phyloP scores from a whole-genome alignment of 768 basidiomycete genomes.

The Scleroderma bovista region DNA sequence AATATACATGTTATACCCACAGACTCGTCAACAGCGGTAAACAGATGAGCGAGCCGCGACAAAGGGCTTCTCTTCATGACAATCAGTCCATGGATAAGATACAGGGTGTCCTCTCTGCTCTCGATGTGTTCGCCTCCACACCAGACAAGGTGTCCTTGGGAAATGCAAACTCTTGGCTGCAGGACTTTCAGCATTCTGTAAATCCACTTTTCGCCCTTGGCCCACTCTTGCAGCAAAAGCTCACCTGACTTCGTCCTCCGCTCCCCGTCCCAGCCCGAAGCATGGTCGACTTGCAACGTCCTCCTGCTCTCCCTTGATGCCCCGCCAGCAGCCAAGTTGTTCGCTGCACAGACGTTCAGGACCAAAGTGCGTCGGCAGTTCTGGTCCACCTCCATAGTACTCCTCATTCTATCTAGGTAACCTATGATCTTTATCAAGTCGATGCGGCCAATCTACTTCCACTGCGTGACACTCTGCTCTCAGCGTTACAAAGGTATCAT shows the following conservation, averaged over 20 bases:
- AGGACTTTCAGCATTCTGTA: conserved; percentile 99
- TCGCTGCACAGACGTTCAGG: conserved; percentile 95
- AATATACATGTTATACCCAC: conserved; percentile 22
- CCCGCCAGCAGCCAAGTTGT: conserved; percentile 76
- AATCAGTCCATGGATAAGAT: conserved; percentile 52
- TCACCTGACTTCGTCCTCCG: conserved; percentile 62
- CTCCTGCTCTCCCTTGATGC: conserved; percentile 79
- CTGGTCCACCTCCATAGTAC: conserved; percentile 9
- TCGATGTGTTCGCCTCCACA: conserved; percentile 73
- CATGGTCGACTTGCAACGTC: conserved; percentile 93
- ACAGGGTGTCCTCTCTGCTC: conserved; percentile 66
- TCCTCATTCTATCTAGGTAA: conserved; percentile 59
- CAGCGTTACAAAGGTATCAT: conserved; percentile 67
- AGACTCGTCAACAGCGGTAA: conserved; percentile 28
- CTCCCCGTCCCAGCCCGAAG: conserved; percentile 78
- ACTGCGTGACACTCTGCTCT: conserved; percentile 83
- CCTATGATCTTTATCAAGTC: conserved; percentile 91
- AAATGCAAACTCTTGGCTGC: conserved; percentile 89
- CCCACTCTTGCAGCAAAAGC: conserved; percentile 42
- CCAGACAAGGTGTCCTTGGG: conserved; percentile 82
- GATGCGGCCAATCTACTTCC: conserved; percentile 62
- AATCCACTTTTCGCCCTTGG: conserved; percentile 73
- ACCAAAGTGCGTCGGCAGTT: conserved; percentile 62
- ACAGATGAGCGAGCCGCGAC: conserved; percentile 18
- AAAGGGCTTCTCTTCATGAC: background rate